These are phyloP conservation scores for Parmelia sp. DNA, from an alignment of 495 filamentous ascomycete species.

Conservation along the genomic window DNA sequence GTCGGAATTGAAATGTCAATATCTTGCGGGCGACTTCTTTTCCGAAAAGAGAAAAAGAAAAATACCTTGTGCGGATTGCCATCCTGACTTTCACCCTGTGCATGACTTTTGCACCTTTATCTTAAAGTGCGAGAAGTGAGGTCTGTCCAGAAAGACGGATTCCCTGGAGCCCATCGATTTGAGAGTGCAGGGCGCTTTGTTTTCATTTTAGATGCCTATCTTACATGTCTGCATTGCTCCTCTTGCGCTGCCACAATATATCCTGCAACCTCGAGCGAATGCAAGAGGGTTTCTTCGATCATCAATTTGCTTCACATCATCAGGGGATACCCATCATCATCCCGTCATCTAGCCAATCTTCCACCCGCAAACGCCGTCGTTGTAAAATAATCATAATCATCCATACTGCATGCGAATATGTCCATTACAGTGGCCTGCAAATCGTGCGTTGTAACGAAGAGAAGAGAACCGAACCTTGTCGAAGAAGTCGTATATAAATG, in stretches of 20 bases:
- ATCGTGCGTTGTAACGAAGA: not conserved
- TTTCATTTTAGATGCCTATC: not conserved
- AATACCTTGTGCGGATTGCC: too few species aligned
- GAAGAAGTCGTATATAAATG: conserved; percentile 12
- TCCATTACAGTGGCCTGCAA: not conserved
- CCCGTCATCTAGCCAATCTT: conserved; percentile 5
- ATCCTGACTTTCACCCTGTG: too few species aligned
- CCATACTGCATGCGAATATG: conserved; percentile 6
- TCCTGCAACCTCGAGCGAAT: not conserved
- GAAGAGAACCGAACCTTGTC: conserved; percentile 10
- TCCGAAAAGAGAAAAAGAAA: too few species aligned
- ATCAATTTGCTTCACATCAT: not conserved
- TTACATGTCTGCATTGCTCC: not conserved
- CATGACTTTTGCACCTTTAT: too few species aligned
- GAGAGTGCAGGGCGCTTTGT: not conserved
- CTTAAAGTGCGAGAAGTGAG: too few species aligned
- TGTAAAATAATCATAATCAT: not conserved
- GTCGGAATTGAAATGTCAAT: too few species aligned
- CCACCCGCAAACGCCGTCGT: conserved; percentile 6
- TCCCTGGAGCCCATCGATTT: not conserved
- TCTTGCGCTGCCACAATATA: conserved; percentile 1
- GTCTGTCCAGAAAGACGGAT: not conserved
- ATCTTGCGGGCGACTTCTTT: too few species aligned
- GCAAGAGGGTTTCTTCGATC: not conserved
- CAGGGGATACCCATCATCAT: conserved; percentile 13